phyloP scores from a whole-genome alignment of 1,284 basidiomycete species.

The Leccinum ponderosum region DNA sequence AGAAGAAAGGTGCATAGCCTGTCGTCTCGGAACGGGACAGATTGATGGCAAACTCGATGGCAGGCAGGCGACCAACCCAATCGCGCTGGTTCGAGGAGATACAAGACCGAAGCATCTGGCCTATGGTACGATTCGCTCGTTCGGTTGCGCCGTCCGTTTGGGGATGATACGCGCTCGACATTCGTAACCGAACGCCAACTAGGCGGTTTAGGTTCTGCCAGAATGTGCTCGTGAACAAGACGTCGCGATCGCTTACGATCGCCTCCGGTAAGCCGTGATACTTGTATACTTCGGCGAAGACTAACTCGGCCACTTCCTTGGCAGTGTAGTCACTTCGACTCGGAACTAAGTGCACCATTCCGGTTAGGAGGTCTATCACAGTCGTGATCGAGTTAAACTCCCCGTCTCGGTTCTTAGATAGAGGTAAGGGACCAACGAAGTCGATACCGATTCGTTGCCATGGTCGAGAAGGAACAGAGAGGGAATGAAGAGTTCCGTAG shows the following conservation, averaged over 20 bases:
- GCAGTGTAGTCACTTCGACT: neutral
- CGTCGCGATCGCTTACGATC: neutral
- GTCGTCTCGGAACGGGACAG: slow-evolving; percentile 15
- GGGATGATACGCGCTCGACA: slow-evolving; percentile 1
- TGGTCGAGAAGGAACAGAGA: neutral
- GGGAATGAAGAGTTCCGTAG: neutral
- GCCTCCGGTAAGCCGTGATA: neutral
- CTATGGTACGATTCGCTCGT: neutral
- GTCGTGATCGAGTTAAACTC: neutral
- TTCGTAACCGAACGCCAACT: neutral
- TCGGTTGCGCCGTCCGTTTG: neutral
- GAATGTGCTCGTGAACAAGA: neutral
- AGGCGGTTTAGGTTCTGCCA: neutral
- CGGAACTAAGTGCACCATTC: neutral
- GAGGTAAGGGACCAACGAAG: neutral
- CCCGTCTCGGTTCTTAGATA: neutral
- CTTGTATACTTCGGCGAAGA: neutral
- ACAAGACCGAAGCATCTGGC: neutral
- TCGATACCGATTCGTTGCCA: neutral
- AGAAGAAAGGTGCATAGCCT: slow-evolving; percentile 36
- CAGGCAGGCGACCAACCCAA: neutral
- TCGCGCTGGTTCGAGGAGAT: slow-evolving; percentile 8
- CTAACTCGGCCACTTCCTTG: neutral
- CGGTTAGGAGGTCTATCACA: neutral
- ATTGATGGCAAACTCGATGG: slow-evolving; percentile 22